Conservation (phyloP, 257 asterid species). For the Solanum pimpinellifolium region DNA sequence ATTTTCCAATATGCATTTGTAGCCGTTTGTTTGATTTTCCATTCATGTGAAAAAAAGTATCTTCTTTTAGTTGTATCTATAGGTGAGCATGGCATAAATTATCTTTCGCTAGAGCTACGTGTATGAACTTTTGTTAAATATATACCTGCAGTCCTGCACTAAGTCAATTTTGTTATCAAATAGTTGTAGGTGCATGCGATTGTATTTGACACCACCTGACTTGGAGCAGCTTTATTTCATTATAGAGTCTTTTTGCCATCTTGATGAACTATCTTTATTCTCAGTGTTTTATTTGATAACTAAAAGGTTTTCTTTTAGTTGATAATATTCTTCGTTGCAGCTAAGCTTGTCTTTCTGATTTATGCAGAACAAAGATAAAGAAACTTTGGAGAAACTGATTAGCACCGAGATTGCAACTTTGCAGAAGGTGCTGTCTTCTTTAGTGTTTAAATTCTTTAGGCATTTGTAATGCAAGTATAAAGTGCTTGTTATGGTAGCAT, state of each 20-base stretch:
- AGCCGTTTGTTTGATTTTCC: neutral
- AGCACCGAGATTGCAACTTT: conserved; percentile 16
- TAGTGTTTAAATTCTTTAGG: neutral
- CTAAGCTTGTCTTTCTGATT: neutral
- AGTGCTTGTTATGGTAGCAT: neutral
- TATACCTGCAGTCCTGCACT: neutral
- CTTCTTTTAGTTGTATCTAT: neutral
- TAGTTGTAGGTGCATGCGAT: neutral
- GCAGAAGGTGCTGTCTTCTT: conserved; percentile 24
- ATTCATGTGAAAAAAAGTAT: neutral
- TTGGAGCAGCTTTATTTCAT: neutral
- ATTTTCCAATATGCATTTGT: neutral
- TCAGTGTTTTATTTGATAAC: neutral
- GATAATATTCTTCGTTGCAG: neutral
- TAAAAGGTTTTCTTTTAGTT: neutral
- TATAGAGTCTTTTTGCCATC: neutral
- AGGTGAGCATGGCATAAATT: neutral
- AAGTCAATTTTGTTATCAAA: neutral
- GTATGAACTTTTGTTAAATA: neutral
- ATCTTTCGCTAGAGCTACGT: neutral
- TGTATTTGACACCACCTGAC: neutral
- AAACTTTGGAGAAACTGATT: conserved; percentile 36
- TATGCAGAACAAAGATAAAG: conserved; percentile 66
- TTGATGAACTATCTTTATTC: neutral
- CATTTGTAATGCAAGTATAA: neutral